Evolutionary conservation across 2,329 filamentous ascomycete species (phyloP).

Genomic region (Meredithiella fracta): DNA sequence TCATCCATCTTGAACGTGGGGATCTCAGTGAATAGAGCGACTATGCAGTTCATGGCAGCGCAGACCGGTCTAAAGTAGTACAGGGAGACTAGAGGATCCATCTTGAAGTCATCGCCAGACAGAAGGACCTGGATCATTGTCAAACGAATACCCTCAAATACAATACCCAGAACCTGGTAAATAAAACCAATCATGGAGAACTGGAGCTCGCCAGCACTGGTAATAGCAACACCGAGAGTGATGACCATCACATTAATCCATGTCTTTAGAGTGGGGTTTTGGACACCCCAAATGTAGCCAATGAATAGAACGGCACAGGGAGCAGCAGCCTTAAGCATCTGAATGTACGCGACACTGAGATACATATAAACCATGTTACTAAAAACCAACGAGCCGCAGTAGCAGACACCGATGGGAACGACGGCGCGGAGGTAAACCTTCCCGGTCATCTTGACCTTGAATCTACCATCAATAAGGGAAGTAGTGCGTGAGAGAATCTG

Average conservation of each 20-base stretch:
- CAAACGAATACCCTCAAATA: constrained; percentile 66
- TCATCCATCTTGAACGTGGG: constrained; percentile 49
- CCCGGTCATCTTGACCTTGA: constrained; percentile 43
- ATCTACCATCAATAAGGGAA: constrained; percentile 43
- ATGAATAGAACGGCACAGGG: constrained; percentile 50
- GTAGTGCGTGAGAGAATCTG: constrained; percentile 50
- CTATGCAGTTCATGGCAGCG: constrained; percentile 60
- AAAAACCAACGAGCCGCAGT: constrained; percentile 48
- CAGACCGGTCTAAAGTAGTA: constrained; percentile 85
- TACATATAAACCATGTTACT: constrained; percentile 54
- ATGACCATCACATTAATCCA: constrained; percentile 36
- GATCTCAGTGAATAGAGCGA: constrained; percentile 53
- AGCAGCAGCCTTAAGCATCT: constrained; percentile 54
- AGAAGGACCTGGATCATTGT: constrained; percentile 77
- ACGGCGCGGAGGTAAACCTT: constrained; percentile 46
- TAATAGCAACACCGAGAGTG: constrained; percentile 34
- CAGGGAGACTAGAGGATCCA: constrained; percentile 74
- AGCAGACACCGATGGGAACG: constrained; percentile 49
- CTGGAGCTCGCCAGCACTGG: constrained; percentile 47
- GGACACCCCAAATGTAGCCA: constrained; percentile 42
- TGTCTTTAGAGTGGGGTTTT: constrained; percentile 28
- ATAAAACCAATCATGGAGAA: constrained; percentile 50
- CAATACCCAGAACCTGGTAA: constrained; percentile 57
- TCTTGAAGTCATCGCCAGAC: constrained; percentile 59
- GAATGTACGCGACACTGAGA: constrained; percentile 50